These are phyloP conservation scores for Umbellularia californica DNA, from an alignment of 164 flowering plant genomes.

Conservation along the genomic window DNA sequence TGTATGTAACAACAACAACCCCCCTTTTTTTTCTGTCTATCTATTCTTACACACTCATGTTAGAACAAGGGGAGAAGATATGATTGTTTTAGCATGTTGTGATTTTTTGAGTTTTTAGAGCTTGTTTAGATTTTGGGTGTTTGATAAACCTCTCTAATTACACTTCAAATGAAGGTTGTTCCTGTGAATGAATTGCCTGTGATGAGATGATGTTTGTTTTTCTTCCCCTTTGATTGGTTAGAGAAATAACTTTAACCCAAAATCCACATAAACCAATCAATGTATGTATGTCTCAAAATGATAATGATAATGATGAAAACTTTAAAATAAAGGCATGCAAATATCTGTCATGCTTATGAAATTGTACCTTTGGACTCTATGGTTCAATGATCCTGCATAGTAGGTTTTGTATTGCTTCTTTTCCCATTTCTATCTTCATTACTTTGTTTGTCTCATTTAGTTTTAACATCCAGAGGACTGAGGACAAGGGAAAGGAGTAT, in stretches of 20 bases:
- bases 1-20: constrained; percentile 29
- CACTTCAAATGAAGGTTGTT: too few species aligned
- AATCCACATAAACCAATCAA: too few species aligned
- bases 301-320: too few species aligned
- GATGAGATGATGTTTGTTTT: too few species aligned
- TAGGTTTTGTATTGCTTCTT: not conserved
- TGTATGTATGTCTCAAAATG: too few species aligned
- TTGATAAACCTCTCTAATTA: too few species aligned
- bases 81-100: not conserved
- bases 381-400: not conserved
- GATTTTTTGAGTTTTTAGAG: not conserved
- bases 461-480: constrained; percentile 59
- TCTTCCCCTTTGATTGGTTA: too few species aligned
- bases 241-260: too few species aligned
- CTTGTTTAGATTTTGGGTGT: too few species aligned
- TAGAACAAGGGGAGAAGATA: too few species aligned
- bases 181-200: too few species aligned
- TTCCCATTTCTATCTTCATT: not conserved
- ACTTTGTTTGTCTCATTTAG: not conserved
- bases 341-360: not conserved
- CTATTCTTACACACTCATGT: too few species aligned
- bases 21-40: not conserved
- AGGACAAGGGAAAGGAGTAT: constrained; percentile 86
- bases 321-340: not conserved
- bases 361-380: not conserved